Percentiles rank a stretch among this genome's conserved stretches.
phyloP scores from a whole-genome alignment of 495 filamentous ascomycete genomes.

The Tuber umbilicatum region DNA sequence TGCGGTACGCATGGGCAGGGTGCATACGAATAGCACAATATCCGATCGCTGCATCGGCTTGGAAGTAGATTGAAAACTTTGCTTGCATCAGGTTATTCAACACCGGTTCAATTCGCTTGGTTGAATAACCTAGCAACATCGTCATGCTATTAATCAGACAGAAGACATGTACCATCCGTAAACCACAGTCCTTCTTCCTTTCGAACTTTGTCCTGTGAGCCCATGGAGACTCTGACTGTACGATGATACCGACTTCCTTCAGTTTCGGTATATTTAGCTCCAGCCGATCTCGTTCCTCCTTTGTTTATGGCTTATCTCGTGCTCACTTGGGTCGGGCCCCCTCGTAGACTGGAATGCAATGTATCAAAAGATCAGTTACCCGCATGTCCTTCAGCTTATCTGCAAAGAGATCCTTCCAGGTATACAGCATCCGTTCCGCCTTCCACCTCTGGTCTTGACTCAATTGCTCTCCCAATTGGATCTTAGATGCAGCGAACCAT shows the following conservation, averaged over 20 bases:
- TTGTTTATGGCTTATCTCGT: too few species aligned
- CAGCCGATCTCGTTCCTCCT: slow-evolving; percentile 5
- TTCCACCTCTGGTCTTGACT: rapidly evolving
- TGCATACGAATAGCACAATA: not conserved
- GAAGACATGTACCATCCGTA: slow-evolving; percentile 3
- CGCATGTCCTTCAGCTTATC: too few species aligned
- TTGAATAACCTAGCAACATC: not conserved
- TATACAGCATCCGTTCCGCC: not conserved
- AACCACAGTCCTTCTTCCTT: not conserved
- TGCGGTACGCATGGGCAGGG: slow-evolving; percentile 6
- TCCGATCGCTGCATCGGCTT: not conserved
- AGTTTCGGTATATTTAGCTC: not conserved
- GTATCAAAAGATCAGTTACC: too few species aligned
- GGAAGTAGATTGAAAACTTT: not conserved
- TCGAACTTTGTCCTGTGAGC: slow-evolving; percentile 5
- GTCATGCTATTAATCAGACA: not conserved
- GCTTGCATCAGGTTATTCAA: not conserved
- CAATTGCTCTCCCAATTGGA: not conserved
- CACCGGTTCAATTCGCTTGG: slow-evolving; percentile 10
- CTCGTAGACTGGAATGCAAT: too few species aligned
- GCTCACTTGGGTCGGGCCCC: too few species aligned
- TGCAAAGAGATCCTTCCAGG: not conserved
- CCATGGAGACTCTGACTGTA: slow-evolving; percentile 7
- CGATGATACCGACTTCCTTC: slow-evolving; percentile 8
- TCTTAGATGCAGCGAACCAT: not conserved